These are phyloP conservation scores for Aspergillus aculeatus DNA, from an alignment of 2,329 filamentous ascomycete genomes.

Conservation along the genomic window DNA sequence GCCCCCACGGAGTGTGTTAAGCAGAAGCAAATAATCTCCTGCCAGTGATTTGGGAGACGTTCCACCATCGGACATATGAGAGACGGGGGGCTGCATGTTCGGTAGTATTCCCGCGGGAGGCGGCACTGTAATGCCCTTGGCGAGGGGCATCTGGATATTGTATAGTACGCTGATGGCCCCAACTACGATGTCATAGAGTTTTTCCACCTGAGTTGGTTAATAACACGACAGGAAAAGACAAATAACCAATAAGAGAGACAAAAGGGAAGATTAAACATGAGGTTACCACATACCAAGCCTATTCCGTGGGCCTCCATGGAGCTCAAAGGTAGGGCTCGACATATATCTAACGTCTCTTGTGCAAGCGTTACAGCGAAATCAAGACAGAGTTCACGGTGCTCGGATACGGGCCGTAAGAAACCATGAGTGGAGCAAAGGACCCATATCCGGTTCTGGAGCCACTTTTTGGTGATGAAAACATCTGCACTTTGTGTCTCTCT, in stretches of 20 bases:
- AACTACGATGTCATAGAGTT: conserved; percentile 40
- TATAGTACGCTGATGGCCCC: conserved; percentile 32
- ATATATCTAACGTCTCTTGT: conserved; percentile 35
- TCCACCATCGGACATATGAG: conserved; percentile 1
- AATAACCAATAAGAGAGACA: too few relatives aligned
- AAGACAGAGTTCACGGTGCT: conserved; percentile 38
- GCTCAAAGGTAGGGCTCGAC: conserved; percentile 31
- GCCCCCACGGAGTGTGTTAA: conserved; percentile 36
- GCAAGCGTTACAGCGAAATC: conserved; percentile 39
- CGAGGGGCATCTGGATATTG: conserved; percentile 26
- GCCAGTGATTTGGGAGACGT: conserved; percentile 24
- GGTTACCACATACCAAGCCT: conserved; percentile 32
- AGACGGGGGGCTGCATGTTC: conserved; percentile 1
- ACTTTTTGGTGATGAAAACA: conserved; percentile 45
- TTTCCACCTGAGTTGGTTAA: conserved; percentile 32
- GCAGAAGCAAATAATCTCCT: conserved; percentile 32
- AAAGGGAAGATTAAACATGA: too few relatives aligned
- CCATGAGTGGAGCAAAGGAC: conserved; percentile 43
- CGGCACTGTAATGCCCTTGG: conserved; percentile 11
- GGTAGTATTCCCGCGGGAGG: conserved; percentile 2
- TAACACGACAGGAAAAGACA: neutral
- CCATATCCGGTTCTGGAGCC: conserved; percentile 46
- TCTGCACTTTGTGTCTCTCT: conserved; percentile 45
- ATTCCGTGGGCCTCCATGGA: conserved; percentile 47
- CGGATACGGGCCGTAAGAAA: conserved; percentile 34